A percentile compares a stretch with the other conserved stretches of the same genome.
These are phyloP conservation scores for Brassica rapa DNA, from an alignment of 345 rosid species.

Conservation along the genomic window DNA sequence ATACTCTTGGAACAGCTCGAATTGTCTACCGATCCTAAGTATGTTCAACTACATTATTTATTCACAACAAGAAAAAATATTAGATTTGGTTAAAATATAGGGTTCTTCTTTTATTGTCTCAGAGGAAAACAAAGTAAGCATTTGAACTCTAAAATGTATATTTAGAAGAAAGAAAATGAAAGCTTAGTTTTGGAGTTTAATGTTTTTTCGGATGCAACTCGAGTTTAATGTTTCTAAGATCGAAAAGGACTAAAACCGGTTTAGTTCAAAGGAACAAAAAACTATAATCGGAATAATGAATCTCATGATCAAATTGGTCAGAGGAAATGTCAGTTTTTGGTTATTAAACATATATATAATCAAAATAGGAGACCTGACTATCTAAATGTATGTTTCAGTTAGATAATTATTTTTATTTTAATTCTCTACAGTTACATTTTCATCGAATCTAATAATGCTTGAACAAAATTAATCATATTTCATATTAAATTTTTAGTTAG, in stretches of 20 bases:
- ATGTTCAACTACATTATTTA: conserved; percentile 55
- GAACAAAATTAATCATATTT: no score
- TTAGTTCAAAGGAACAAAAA: neutral
- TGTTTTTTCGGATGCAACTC: neutral
- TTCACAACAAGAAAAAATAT: neutral
- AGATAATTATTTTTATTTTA: no score
- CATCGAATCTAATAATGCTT: no score
- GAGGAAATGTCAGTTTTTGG: neutral
- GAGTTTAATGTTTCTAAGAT: neutral
- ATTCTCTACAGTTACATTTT: neutral
- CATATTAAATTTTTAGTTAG: no score
- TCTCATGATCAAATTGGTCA: neutral
- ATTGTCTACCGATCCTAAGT: conserved; percentile 61
- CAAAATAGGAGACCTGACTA: neutral
- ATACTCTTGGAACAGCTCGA: conserved; percentile 61
- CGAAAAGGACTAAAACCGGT: neutral
- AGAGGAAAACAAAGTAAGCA: neutral
- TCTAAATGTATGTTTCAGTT: neutral
- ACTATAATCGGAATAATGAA: neutral
- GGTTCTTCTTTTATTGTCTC: neutral
- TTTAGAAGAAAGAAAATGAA: neutral
- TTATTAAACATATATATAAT: neutral
- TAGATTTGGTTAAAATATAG: neutral
- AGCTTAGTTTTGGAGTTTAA: neutral
- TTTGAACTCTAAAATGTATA: neutral